These are phyloP conservation scores for Dianthus caryophyllus DNA, from an alignment of 148 eudicot genomes.

Conservation along the genomic window DNA sequence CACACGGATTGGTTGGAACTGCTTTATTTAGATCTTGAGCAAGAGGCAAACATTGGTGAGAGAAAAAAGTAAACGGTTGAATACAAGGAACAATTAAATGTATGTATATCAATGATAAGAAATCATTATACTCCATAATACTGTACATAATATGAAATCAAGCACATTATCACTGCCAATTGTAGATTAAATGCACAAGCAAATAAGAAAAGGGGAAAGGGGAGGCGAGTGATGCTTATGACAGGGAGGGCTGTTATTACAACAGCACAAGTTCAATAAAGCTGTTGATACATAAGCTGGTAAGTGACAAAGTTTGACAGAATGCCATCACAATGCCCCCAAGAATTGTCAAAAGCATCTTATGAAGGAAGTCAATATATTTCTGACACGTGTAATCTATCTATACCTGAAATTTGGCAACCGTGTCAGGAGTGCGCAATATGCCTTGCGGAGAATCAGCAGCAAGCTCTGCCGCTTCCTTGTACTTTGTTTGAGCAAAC, in stretches of 20 bases:
- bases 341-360: background rate
- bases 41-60: background rate
- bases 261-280: background rate
- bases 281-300: background rate
- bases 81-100: background rate
- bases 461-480: slow-evolving; percentile 99
- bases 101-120: background rate
- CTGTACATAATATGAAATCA: too few species aligned
- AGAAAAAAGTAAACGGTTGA: background rate
- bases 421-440: slow-evolving; percentile 96
- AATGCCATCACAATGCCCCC: background rate
- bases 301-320: background rate
- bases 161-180: too few species aligned
- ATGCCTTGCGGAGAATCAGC: slow-evolving; percentile 99
- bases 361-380: background rate
- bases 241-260: background rate
- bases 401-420: slow-evolving; percentile 93
- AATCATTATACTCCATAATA: background rate
- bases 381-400: background rate
- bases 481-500: slow-evolving; percentile 96
- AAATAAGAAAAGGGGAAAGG: background rate
- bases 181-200: background rate
- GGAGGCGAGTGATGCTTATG: background rate
- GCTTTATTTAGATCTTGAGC: background rate
- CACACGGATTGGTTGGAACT: background rate